Evolutionary conservation across 257 asterid species (phyloP).

Genomic region (Salvia hispanica): DNA sequence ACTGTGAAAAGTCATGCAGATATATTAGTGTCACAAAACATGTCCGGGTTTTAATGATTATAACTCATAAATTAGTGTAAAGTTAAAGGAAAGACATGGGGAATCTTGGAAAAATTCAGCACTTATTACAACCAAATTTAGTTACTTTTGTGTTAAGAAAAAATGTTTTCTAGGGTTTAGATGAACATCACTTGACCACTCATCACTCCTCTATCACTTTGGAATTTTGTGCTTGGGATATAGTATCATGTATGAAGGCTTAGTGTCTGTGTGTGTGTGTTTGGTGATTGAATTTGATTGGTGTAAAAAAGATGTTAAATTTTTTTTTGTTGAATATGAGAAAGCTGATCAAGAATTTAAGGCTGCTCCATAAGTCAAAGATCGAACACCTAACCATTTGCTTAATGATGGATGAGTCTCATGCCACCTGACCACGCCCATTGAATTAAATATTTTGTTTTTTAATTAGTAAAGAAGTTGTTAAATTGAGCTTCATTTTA

Average conservation of each 20-base stretch:
- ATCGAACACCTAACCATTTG: no score
- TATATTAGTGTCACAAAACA: conserved; percentile 7
- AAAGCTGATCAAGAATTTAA: no score
- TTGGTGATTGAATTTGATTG: neutral
- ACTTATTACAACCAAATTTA: conserved; percentile 24
- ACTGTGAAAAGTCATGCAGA: conserved; percentile 21
- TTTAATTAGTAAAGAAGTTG: no score
- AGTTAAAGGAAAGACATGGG: conserved; percentile 38
- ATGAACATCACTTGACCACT: conserved; percentile 34
- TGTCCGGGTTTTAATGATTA: conserved; percentile 37
- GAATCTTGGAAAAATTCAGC: conserved; percentile 45
- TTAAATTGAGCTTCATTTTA: neutral
- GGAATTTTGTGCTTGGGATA: neutral
- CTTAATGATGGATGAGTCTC: no score
- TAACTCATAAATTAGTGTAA: conserved; percentile 23
- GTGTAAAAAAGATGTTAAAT: neutral
- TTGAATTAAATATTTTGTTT: no score
- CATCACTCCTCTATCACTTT: conserved; percentile 4
- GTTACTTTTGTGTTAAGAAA: conserved; percentile 47
- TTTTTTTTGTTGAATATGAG: no score
- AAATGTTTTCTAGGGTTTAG: conserved; percentile 29
- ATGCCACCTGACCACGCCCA: no score
- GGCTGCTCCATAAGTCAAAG: no score
- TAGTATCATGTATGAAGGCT: no score
- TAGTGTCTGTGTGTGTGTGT: neutral